Percentiles rank a stretch among this genome's conserved stretches.
phyloP scores from a whole-genome alignment of 2,329 filamentous ascomycete genomes.

The Colletotrichum spinosum region DNA sequence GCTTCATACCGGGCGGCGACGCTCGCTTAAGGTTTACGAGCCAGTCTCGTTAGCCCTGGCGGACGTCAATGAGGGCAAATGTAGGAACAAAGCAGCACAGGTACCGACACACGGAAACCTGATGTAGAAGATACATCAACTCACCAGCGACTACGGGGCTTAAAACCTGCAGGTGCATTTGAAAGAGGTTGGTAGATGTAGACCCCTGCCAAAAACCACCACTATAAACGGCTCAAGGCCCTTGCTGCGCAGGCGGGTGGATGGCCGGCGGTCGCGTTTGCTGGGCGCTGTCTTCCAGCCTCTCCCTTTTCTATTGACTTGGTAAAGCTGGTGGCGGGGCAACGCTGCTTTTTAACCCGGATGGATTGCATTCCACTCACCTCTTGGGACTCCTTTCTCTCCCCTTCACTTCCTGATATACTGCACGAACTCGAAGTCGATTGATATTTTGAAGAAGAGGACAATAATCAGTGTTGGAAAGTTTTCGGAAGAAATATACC shows the following conservation, averaged over 20 bases:
- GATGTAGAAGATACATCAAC: constrained; percentile 12
- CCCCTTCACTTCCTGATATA: constrained; percentile 14
- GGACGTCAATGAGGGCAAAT: not conserved
- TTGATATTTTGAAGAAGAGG: not conserved
- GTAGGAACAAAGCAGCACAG: constrained; percentile 10
- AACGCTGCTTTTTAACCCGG: constrained; percentile 55
- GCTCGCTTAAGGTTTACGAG: too few relatives aligned
- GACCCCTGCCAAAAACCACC: constrained; percentile 4
- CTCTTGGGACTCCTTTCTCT: constrained; percentile 7
- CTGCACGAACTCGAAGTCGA: constrained; percentile 1
- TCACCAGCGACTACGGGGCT: constrained; percentile 5
- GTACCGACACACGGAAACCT: constrained; percentile 9
- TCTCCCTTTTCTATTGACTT: constrained; percentile 50
- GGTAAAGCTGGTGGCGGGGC: constrained; percentile 58
- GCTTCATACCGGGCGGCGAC: too few relatives aligned
- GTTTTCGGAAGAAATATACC: too few relatives aligned
- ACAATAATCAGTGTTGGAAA: not conserved
- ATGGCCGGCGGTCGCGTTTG: constrained; percentile 24
- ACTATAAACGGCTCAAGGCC: constrained; percentile 32
- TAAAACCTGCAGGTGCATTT: constrained; percentile 25
- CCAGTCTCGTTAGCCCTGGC: too few relatives aligned
- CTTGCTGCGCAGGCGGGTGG: constrained; percentile 33
- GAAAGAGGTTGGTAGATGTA: not conserved
- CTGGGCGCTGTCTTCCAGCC: constrained; percentile 43
- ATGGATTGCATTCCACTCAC: constrained; percentile 25